Percentiles rank a stretch among this genome's conserved stretches.
Evolutionary conservation across 345 rosid genomes (phyloP).

Genomic region (Mallotus nudiflorus): DNA sequence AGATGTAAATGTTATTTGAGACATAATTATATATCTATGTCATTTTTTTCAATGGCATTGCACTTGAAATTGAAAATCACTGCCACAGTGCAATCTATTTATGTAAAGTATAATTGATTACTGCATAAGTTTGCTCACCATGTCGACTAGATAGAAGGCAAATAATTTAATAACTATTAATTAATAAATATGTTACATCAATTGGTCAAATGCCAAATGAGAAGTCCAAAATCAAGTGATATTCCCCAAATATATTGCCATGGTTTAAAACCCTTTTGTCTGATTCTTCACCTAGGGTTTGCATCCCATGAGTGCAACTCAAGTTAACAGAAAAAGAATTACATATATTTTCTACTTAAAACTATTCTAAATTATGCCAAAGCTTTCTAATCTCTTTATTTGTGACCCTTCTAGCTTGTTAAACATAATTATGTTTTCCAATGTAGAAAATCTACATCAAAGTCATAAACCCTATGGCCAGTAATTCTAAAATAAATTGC

Average conservation of each 20-base stretch:
- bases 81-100: too few relatives aligned
- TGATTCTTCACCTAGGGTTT: too few relatives aligned
- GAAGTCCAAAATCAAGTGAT: constrained; percentile 33
- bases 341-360: too few relatives aligned
- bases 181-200: constrained; percentile 23
- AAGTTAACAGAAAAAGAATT: constrained; percentile 20
- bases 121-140: constrained; percentile 36
- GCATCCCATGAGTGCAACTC: constrained; percentile 6
- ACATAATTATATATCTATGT: too few relatives aligned
- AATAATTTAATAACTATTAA: constrained; percentile 19
- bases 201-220: constrained; percentile 23
- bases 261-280: constrained; percentile 14
- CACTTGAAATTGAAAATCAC: not conserved
- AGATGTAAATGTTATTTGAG: too few relatives aligned
- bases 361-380: constrained; percentile 27
- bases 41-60: too few relatives aligned
- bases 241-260: constrained; percentile 19
- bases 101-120: not conserved
- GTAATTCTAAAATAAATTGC: too few relatives aligned
- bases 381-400: too few relatives aligned
- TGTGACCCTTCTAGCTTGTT: too few relatives aligned
- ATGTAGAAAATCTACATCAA: constrained; percentile 21
- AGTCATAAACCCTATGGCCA: too few relatives aligned
- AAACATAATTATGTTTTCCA: too few relatives aligned
- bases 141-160: constrained; percentile 27